phyloP scores from a whole-genome alignment of 768 basidiomycete genomes.

The Postia placenta region DNA sequence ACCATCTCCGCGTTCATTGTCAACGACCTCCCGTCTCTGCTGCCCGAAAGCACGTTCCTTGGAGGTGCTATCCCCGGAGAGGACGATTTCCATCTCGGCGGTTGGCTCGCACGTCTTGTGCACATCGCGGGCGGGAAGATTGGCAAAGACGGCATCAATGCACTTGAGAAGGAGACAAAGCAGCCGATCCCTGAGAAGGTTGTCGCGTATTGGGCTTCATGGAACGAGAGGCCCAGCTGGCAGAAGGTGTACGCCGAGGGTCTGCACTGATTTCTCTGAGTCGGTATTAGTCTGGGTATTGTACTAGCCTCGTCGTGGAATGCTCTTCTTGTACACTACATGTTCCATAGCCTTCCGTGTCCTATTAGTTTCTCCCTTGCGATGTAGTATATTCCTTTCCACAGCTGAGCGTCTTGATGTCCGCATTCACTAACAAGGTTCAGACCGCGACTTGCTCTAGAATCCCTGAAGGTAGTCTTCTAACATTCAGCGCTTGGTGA shows the following conservation, averaged over 20 bases:
- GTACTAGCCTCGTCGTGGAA: too few species aligned
- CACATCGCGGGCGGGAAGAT: slow-evolving; percentile 30
- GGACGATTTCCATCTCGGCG: slow-evolving; percentile 50
- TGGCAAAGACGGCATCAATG: slow-evolving; percentile 30
- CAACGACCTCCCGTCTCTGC: slow-evolving; percentile 32
- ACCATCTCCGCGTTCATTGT: slow-evolving; percentile 31
- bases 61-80: slow-evolving; percentile 42
- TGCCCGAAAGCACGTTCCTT: slow-evolving; percentile 41
- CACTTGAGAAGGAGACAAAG: slow-evolving; percentile 35
- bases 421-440: too few species aligned
- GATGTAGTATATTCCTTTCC: too few species aligned
- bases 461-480: too few species aligned
- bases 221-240: slow-evolving; percentile 37
- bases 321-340: too few species aligned
- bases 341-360: too few species aligned
- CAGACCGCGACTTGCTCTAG: too few species aligned
- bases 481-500: too few species aligned
- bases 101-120: slow-evolving; percentile 46
- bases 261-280: slow-evolving; percentile 39
- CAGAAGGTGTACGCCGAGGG: slow-evolving; percentile 35
- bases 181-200: slow-evolving; percentile 32
- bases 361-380: too few species aligned
- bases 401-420: too few species aligned
- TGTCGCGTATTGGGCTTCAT: slow-evolving; percentile 36
- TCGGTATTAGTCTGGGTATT: too few species aligned